Percentiles rank a stretch among this genome's conserved stretches.
Conservation (phyloP, 2,329 filamentous ascomycete genomes). For the Ophiostoma novo-ulmi region DNA sequence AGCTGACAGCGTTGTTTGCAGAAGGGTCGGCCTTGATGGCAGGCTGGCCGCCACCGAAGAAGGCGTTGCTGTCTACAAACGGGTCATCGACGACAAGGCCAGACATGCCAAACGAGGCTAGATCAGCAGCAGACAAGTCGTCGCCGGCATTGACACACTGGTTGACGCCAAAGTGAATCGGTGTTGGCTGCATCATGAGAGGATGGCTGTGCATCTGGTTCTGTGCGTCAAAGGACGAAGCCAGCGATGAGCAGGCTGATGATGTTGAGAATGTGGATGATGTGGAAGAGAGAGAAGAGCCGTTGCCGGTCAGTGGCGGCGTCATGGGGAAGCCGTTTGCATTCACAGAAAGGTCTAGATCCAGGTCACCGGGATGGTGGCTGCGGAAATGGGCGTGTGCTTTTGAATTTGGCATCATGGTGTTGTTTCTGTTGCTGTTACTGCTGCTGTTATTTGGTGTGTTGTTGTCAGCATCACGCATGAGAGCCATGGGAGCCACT, state of each 20-base stretch:
- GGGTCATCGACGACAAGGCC: slow-evolving; percentile 33
- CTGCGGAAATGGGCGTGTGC: slow-evolving; percentile 18
- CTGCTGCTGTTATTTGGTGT: neutral
- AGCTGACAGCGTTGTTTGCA: neutral
- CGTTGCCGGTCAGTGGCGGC: slow-evolving; percentile 23
- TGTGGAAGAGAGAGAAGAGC: slow-evolving; percentile 20
- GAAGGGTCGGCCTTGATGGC: neutral
- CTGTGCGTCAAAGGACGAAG: slow-evolving; percentile 23
- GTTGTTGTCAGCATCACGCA: slow-evolving; percentile 19
- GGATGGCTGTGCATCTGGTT: slow-evolving; percentile 14
- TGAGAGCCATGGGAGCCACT: slow-evolving; percentile 26
- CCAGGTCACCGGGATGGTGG: slow-evolving; percentile 17
- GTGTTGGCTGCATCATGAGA: slow-evolving; percentile 9
- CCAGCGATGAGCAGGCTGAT: slow-evolving; percentile 18
- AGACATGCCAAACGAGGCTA: slow-evolving; percentile 27
- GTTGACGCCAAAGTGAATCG: slow-evolving; percentile 1
- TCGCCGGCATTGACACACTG: neutral
- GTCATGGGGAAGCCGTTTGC: slow-evolving; percentile 17
- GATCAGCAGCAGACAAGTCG: neutral
- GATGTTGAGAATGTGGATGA: slow-evolving; percentile 17
- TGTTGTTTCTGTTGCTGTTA: neutral
- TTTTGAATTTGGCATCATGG: neutral
- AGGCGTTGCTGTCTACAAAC: slow-evolving; percentile 28
- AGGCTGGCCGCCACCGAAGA: slow-evolving; percentile 12
- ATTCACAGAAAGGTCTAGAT: neutral